Evolutionary conservation across 768 basidiomycete genomes (phyloP).

Genomic region (Auricularia sp.): DNA sequence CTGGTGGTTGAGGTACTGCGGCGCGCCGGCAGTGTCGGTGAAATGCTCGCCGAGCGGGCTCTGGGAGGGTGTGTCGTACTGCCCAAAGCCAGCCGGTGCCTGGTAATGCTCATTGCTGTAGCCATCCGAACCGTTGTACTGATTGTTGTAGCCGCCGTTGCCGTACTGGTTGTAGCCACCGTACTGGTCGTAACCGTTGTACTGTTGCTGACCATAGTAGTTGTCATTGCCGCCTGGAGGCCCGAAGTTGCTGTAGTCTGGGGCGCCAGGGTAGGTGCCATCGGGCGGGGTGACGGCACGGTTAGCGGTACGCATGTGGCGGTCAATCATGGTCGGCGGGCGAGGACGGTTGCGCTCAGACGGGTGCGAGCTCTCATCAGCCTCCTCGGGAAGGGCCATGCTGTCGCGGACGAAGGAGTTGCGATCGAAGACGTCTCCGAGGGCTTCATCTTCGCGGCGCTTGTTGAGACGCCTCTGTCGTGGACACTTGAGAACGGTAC

Average conservation of each 20-base stretch:
- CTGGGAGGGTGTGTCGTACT: constrained; percentile 6
- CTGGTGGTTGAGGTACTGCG: background rate
- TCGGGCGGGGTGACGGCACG: background rate
- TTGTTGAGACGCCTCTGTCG: constrained; percentile 11
- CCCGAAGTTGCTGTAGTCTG: constrained; percentile 9
- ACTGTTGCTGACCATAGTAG: background rate
- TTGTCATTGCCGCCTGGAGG: background rate
- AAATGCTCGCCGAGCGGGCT: constrained; percentile 4
- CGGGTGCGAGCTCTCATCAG: constrained; percentile 28
- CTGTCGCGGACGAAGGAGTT: constrained; percentile 55
- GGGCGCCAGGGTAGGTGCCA: constrained; percentile 9
- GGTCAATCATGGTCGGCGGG: constrained; percentile 58
- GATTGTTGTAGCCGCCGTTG: constrained; percentile 27
- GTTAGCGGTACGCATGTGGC: constrained; percentile 18
- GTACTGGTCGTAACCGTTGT: constrained; percentile 28
- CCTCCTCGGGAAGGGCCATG: constrained; percentile 46
- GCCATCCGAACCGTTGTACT: constrained; percentile 17
- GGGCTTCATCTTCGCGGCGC: constrained; percentile 11
- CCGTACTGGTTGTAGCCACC: constrained; percentile 27
- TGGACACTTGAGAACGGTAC: background rate
- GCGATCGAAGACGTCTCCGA: constrained; percentile 36
- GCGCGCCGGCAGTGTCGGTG: constrained; percentile 2
- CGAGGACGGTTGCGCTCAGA: constrained; percentile 34
- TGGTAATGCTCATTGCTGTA: constrained; percentile 1
- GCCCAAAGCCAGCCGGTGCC: background rate